Base-by-base conservation (phyloP, 495 filamentous ascomycete species). In the Tetracladium setigerum region DNA sequence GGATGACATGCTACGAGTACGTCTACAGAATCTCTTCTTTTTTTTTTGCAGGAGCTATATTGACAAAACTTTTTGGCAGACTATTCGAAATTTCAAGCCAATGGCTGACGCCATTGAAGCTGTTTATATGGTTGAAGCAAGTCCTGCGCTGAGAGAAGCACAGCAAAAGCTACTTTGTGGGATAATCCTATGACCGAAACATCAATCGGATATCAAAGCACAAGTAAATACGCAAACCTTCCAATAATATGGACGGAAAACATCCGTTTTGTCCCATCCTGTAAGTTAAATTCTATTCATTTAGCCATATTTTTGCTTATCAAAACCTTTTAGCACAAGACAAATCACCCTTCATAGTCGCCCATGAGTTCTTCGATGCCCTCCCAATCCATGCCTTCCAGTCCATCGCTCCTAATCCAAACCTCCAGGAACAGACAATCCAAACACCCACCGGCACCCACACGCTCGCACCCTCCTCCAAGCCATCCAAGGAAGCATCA, bases 301-400 rank as follows among this genome's bases (percentile, higher is more conserved):
- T 49, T 54, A 39, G 40, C 61, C 64, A 60, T 38, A 31, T 35
- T 14, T 14, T 30, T 16, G 0, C 32, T 16, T 49, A 4, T 38
- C 19, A 46, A 10, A 10, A 4, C 24, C 0, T 19, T 8, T 18
- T 30, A 45, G 46, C 36, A 27, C 18, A 37, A 13, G 46, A 44
- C 47, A 89, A 87, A 55, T 86, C 81, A 13, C 90, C 92, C 1
- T 92, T 95, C 65, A 92, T 97, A 41, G 76, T 96, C 31, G 92
- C 91, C 10, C 92, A 98, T 62, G 92, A 98, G 62, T 96, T 98
- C 72, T 97, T 98, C 65, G 92, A 98, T 58, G 92, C 92, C n/a
- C 84, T 97, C 5, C 92, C 92, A 32, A 95, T 98, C 58, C 89
- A 98, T 65, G 85, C 88, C 49, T 98, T 98, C 64, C 82, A 95